phyloP scores from a whole-genome alignment of 352 stramenopile species.

The Pythium myriotylum region DNA sequence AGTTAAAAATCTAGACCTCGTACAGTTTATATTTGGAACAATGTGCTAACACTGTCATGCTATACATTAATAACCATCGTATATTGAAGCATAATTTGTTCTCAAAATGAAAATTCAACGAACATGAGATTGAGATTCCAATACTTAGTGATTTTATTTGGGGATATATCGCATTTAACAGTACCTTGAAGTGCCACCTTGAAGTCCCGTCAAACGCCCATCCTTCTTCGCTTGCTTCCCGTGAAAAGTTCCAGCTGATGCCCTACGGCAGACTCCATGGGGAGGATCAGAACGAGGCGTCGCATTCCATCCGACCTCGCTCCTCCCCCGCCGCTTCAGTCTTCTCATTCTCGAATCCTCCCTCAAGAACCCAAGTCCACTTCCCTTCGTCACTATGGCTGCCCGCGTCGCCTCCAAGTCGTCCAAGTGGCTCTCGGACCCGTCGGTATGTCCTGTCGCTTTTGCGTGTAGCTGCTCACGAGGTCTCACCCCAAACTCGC shows the following conservation, averaged over 20 bases:
- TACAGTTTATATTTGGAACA: constrained; percentile 18
- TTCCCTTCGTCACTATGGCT: constrained; percentile 14
- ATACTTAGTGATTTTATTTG: too few species aligned
- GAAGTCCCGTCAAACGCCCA: constrained; percentile 21
- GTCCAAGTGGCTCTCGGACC: constrained; percentile 28
- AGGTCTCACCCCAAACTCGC: background rate
- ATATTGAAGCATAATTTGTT: background rate
- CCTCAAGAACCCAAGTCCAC: background rate
- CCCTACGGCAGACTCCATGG: constrained; percentile 3
- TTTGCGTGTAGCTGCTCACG: background rate
- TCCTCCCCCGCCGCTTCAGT: constrained; percentile 5
- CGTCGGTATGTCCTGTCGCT: constrained; percentile 18
- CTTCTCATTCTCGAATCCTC: constrained; percentile 36
- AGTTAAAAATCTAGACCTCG: constrained; percentile 9
- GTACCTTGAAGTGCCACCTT: constrained; percentile 20
- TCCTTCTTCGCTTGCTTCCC: constrained; percentile 6
- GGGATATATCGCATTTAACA: constrained; percentile 1
- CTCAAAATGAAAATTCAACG: too few species aligned
- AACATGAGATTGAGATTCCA: too few species aligned
- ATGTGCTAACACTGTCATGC: too few species aligned
- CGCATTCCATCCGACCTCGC: constrained; percentile 2
- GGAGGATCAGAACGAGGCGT: constrained; percentile 6
- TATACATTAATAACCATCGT: background rate
- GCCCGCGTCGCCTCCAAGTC: constrained; percentile 22
- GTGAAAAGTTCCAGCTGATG: constrained; percentile 4